A percentile compares a stretch with the other conserved stretches of the same genome.
Evolutionary conservation across 805 yeast species (phyloP).

Genomic region (Starmerella etchellsii): DNA sequence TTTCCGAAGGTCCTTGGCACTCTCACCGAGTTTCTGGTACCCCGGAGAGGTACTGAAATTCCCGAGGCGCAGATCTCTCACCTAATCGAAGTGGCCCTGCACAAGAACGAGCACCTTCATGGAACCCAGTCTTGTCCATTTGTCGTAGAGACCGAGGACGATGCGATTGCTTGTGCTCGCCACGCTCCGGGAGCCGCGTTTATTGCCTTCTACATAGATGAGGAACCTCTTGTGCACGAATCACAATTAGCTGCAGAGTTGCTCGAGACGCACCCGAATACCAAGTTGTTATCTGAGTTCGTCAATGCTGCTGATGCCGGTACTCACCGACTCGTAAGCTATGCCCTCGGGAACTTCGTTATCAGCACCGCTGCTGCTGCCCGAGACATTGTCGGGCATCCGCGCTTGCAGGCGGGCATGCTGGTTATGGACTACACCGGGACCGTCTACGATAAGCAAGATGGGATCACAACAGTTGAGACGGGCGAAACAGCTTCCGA

Average conservation of each 20-base stretch:
- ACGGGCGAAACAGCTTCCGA: too few species aligned
- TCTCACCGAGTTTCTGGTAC: not conserved
- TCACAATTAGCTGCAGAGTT: not conserved
- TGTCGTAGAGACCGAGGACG: not conserved
- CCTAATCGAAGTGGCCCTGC: too few species aligned
- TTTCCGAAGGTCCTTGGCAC: not conserved
- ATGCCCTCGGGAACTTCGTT: not conserved
- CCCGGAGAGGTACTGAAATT: not conserved
- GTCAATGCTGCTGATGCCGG: not conserved
- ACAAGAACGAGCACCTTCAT: not conserved
- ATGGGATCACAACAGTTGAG: too few species aligned
- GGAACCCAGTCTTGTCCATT: not conserved
- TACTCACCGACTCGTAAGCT: not conserved
- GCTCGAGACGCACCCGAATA: not conserved
- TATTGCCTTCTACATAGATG: not conserved
- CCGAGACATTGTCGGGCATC: too few species aligned
- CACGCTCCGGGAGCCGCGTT: not conserved
- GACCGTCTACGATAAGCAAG: too few species aligned
- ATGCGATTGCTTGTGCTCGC: not conserved
- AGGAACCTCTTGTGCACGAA: not conserved
- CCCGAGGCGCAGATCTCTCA: too few species aligned
- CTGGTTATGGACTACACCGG: too few species aligned
- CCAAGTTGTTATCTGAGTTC: not conserved
- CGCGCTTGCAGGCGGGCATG: too few species aligned
- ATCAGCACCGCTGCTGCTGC: too few species aligned